A percentile compares a stretch with the other conserved stretches of the same genome.
These are phyloP conservation scores for Ophiostoma angusticollis DNA, from an alignment of 2,329 filamentous ascomycete genomes.

Conservation along the genomic window DNA sequence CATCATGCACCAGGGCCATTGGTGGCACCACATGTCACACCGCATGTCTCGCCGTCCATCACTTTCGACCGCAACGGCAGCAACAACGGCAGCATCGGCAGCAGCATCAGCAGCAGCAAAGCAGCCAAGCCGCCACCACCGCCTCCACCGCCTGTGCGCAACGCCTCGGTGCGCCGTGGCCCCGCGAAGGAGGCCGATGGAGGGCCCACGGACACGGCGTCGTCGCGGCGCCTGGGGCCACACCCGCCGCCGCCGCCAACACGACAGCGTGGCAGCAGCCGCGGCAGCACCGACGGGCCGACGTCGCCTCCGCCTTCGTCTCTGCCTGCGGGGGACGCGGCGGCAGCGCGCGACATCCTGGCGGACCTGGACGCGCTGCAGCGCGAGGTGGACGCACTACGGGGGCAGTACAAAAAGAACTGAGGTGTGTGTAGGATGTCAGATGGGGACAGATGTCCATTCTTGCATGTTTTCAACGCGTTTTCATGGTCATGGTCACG, in stretches of 20 bases:
- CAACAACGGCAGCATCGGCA: constrained; percentile 8
- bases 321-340: constrained; percentile 9
- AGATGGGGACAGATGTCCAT: too few species aligned
- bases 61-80: too few species aligned
- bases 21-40: neutral
- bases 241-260: constrained; percentile 38
- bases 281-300: constrained; percentile 27
- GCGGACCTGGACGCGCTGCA: constrained; percentile 61
- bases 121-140: constrained; percentile 17
- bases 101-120: neutral
- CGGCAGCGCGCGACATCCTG: constrained; percentile 42
- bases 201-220: too few species aligned
- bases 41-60: too few species aligned
- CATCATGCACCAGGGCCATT: constrained; percentile 23
- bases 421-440: too few species aligned
- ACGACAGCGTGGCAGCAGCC: constrained; percentile 34
- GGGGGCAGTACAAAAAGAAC: constrained; percentile 22
- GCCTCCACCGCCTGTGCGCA: constrained; percentile 23
- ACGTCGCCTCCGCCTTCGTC: constrained; percentile 4
- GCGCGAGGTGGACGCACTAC: constrained; percentile 59
- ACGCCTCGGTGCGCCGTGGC: constrained; percentile 19
- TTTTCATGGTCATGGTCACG: too few species aligned
- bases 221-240: too few species aligned
- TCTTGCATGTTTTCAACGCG: too few species aligned
- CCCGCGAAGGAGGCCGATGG: too few species aligned